These are phyloP conservation scores for Cenococcum geophilum DNA, from an alignment of 495 filamentous ascomycete genomes.

Conservation along the genomic window DNA sequence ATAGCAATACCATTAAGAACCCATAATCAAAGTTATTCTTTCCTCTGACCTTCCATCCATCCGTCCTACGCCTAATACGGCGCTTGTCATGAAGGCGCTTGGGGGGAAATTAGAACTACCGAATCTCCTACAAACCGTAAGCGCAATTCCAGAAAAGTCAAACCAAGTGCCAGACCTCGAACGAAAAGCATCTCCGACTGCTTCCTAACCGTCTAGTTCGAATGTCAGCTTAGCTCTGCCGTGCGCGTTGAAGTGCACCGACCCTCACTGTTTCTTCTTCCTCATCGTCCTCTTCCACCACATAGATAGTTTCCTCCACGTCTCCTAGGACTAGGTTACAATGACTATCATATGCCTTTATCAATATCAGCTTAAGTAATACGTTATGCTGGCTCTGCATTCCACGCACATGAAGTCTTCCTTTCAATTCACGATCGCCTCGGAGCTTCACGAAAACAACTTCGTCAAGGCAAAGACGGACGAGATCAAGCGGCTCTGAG, in stretches of 20 bases:
- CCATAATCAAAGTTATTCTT: not conserved
- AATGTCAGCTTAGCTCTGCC: slow-evolving; percentile 6
- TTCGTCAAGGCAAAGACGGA: slow-evolving; percentile 88
- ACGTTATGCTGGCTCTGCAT: not conserved
- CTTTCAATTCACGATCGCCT: slow-evolving; percentile 92
- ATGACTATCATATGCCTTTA: slow-evolving; percentile 93
- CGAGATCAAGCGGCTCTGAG: slow-evolving; percentile 87
- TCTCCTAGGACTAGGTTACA: slow-evolving; percentile 98
- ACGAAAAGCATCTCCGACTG: slow-evolving; percentile 99
- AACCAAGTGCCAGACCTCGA: slow-evolving; percentile 53
- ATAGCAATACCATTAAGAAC: not conserved
- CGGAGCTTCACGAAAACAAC: slow-evolving; percentile 94
- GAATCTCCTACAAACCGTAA: slow-evolving; percentile 68
- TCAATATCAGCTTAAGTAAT: slow-evolving; percentile 9
- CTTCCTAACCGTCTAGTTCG: slow-evolving; percentile 77
- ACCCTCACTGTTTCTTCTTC: slow-evolving; percentile 66
- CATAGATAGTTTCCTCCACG: slow-evolving; percentile 93
- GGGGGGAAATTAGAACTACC: slow-evolving; percentile 90
- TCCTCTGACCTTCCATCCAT: not conserved
- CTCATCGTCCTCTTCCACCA: slow-evolving; percentile 77
- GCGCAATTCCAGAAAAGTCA: slow-evolving; percentile 8
- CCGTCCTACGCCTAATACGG: not conserved
- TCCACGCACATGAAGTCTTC: slow-evolving; percentile 74
- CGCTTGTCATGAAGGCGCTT: slow-evolving; percentile 43
- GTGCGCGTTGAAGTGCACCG: slow-evolving; percentile 19